Percentiles rank a stretch among this genome's conserved stretches.
phyloP scores from a whole-genome alignment of 768 basidiomycete genomes.

The Vararia minispora region DNA sequence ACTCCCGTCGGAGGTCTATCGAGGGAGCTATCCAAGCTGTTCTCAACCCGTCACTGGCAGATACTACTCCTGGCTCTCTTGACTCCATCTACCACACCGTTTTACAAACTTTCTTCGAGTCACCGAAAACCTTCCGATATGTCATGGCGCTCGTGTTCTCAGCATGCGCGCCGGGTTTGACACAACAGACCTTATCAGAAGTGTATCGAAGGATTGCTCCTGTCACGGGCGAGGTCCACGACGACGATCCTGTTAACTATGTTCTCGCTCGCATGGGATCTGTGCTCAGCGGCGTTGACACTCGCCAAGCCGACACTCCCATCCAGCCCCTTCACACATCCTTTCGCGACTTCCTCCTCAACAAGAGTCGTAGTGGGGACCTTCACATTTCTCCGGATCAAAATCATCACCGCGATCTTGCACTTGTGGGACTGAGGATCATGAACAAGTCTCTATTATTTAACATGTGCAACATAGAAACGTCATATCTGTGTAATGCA shows the following conservation, averaged over 20 bases:
- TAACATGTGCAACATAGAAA: neutral
- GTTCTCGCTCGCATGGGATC: neutral
- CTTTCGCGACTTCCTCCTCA: neutral
- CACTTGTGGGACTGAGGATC: neutral
- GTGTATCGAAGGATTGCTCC: neutral
- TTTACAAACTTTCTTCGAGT: too few species aligned
- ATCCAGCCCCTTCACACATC: neutral
- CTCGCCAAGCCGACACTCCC: neutral
- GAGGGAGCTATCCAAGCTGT: too few species aligned
- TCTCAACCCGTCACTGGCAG: too few species aligned
- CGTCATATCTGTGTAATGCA: neutral
- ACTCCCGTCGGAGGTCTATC: too few species aligned
- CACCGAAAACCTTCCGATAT: too few species aligned
- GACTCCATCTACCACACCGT: too few species aligned
- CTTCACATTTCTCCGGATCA: neutral
- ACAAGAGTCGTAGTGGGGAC: neutral
- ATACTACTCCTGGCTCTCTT: too few species aligned
- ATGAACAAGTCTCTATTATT: neutral
- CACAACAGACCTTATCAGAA: neutral
- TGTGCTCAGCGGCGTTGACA: neutral
- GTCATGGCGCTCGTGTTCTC: too few species aligned
- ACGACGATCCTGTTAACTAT: neutral
- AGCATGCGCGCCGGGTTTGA: too few species aligned
- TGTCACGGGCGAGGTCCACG: neutral
- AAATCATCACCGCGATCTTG: neutral